These are phyloP conservation scores for Cercospora sesami DNA, from an alignment of 2,329 filamentous ascomycete genomes.

Conservation along the genomic window DNA sequence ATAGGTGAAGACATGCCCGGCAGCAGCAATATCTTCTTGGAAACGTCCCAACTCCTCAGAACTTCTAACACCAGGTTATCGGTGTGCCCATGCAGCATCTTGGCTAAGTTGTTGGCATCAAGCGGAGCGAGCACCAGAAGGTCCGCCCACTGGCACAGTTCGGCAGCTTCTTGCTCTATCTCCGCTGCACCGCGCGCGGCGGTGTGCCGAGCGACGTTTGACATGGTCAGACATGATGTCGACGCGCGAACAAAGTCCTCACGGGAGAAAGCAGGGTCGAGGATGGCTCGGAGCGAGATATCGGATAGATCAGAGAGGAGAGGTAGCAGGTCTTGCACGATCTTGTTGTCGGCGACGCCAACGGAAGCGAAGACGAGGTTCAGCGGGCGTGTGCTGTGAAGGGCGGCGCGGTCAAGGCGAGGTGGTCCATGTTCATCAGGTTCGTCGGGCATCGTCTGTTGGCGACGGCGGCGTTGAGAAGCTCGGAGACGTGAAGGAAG, in stretches of 20 bases:
- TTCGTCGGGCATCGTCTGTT: conserved; percentile 13
- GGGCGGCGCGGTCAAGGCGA: background rate
- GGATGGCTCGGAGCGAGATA: conserved; percentile 39
- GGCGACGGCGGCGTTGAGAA: background rate
- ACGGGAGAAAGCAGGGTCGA: conserved; percentile 37
- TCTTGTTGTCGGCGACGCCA: conserved; percentile 37
- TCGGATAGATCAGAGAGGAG: conserved; percentile 37
- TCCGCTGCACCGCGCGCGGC: conserved; percentile 30
- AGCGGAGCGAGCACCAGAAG: conserved; percentile 81
- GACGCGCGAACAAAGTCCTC: conserved; percentile 39
- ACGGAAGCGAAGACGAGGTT: conserved; percentile 41
- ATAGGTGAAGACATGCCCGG: conserved; percentile 86
- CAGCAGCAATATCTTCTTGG: conserved; percentile 80
- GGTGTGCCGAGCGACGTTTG: conserved; percentile 33
- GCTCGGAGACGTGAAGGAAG: background rate
- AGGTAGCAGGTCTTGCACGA: conserved; percentile 38
- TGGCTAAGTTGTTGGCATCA: conserved; percentile 78
- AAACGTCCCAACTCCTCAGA: conserved; percentile 80
- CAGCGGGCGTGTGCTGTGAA: conserved; percentile 28
- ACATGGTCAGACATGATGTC: conserved; percentile 35
- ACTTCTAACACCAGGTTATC: conserved; percentile 80
- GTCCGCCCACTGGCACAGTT: conserved; percentile 84
- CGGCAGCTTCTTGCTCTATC: conserved; percentile 52
- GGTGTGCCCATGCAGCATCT: conserved; percentile 82
- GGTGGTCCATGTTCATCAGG: conserved; percentile 6